Evolutionary conservation across 495 filamentous ascomycete species (phyloP), one percentile per base, ranked within the genome.

Genomic region (Talaromyces wortmannii): DNA sequence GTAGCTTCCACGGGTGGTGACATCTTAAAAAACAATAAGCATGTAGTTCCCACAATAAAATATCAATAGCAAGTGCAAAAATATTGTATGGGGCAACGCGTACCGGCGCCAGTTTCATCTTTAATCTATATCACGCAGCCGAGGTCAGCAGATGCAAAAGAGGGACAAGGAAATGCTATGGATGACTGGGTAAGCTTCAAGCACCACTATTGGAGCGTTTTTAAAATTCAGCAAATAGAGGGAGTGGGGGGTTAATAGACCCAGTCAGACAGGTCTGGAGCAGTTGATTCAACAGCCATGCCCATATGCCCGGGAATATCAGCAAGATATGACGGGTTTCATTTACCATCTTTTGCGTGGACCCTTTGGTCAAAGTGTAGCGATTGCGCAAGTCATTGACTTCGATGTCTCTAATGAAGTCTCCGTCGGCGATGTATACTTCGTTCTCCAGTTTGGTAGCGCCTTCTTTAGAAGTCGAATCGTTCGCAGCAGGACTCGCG

Each of bases 81-180:
- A 44, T 56, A 63, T 54, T 55, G 65, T 52, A 65, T 71, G 68
- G 81, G 72, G 66, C 78, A 71, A 77, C 80, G 86, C 94, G 85
- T 98, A 98, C 94, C 94, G 79, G 94, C 92, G 85, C 94, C 94
- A 87, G 94, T 97, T 67, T 97, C 89, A 78, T 97, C 92, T 89
- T 96, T 95, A 62, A 98, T 98, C 94, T 98, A 96, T 89, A 68
- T 83, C 88, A 94, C 82, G 88, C 82, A 87, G 75, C 72, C 70
- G 82, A 86, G 83, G 94, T 98, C 86, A 98, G 94, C 92, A 95
- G 86, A 88, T 90, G 90, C 85, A 88, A 91, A 84, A 82, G 84
- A 89, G 86, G 84, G 77, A 70, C 76, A 67, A 78, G 65, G 70
- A 78, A 76, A 80, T 87, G 84, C 86, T 89, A 85, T 78, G 78